Evolutionary conservation across 441 rosid species (phyloP).

Genomic region (Populus hybrid): DNA sequence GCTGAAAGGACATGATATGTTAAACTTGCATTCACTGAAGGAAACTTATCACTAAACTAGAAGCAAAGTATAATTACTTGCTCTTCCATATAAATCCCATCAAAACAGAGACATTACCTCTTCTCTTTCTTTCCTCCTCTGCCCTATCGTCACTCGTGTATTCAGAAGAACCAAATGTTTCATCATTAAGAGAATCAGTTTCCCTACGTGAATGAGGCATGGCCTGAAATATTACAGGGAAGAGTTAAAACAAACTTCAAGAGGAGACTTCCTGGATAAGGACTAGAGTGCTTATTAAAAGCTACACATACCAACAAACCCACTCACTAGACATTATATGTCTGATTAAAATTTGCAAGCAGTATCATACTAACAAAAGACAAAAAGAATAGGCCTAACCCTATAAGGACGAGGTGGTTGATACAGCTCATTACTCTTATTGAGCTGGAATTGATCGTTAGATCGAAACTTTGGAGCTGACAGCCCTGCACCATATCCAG

Average conservation of each 20-base stretch:
- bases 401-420: constrained; percentile 98
- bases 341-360: background rate
- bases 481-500: constrained; percentile 65
- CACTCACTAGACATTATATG: background rate
- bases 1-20: constrained; percentile 39
- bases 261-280: background rate
- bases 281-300: background rate
- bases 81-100: constrained; percentile 8
- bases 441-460: constrained; percentile 64
- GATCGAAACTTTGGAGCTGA: constrained; percentile 61
- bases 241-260: background rate
- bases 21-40: constrained; percentile 14
- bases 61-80: constrained; percentile 7
- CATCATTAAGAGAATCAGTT: constrained; percentile 75
- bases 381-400: constrained; percentile 41
- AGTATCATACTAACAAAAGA: background rate
- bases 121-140: constrained; percentile 96
- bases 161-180: constrained; percentile 95
- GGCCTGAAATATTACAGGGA: constrained; percentile 54
- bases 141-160: constrained; percentile 74
- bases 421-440: constrained; percentile 75
- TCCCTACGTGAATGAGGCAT: constrained; percentile 66
- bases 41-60: constrained; percentile 3
- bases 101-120: constrained; percentile 53
- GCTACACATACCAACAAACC: constrained; percentile 10